Evolutionary conservation across 441 rosid genomes (phyloP).

Genomic region (Mallotus japonicus): DNA sequence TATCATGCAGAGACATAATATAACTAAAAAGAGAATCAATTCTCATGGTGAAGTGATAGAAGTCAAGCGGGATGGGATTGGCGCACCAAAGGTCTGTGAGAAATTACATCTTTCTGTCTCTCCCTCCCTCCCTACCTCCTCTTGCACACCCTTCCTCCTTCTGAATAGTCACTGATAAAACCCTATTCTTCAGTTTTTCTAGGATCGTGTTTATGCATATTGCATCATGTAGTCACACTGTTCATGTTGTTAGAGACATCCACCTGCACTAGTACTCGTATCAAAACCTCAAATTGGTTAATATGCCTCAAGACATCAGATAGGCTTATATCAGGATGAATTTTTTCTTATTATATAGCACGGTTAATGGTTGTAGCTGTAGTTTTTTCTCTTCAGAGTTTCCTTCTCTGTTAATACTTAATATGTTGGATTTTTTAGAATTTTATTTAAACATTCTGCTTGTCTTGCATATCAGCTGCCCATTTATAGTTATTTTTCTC

Average conservation of each 20-base stretch:
- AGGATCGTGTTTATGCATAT: not conserved
- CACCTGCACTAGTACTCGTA: not conserved
- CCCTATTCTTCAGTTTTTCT: not conserved
- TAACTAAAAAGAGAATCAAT: slow-evolving; percentile 76
- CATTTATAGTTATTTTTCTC: not conserved
- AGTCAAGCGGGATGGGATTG: slow-evolving; percentile 71
- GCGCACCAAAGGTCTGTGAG: slow-evolving; percentile 71
- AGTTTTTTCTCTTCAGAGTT: not conserved
- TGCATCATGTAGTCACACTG: not conserved
- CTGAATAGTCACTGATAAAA: not conserved
- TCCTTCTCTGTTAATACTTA: not conserved
- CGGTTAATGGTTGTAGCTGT: not conserved
- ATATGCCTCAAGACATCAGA: not conserved
- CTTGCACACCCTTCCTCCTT: slow-evolving; percentile 8
- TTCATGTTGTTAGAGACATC: not conserved
- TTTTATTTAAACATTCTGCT: not conserved
- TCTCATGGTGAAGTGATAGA: slow-evolving; percentile 65
- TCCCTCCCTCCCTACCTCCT: not conserved
- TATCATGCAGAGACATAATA: slow-evolving; percentile 74
- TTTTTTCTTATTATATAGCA: not conserved
- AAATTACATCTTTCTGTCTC: not conserved
- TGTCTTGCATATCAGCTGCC: not conserved
- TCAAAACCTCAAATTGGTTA: not conserved
- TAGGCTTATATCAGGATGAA: not conserved
- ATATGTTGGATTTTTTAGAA: not conserved